Conservation (phyloP, 140 eudicot genomes). For the Flaveria floridana region DNA sequence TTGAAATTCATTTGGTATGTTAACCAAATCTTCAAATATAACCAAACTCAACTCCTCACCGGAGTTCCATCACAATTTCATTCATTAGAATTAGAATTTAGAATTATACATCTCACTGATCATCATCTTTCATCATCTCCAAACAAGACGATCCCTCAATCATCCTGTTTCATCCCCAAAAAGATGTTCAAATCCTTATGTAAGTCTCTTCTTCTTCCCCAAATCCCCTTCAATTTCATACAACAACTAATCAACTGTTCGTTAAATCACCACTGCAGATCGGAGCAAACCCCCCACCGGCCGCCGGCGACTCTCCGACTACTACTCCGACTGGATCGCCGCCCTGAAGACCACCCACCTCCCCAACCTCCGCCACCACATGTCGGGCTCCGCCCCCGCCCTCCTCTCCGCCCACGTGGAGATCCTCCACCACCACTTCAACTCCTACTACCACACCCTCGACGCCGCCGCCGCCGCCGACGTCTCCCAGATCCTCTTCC, state of each 20-base stretch:
- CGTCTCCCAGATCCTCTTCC: conserved; percentile 61
- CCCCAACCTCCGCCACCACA: conserved; percentile 63
- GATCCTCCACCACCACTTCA: conserved; percentile 66
- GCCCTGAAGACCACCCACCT: conserved; percentile 59
- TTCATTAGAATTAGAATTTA: not conserved
- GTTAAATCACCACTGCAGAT: conserved; percentile 30
- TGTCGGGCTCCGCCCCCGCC: conserved; percentile 40
- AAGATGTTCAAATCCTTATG: conserved; percentile 38
- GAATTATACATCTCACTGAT: not conserved
- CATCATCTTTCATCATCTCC: conserved; percentile 6
- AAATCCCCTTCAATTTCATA: not conserved
- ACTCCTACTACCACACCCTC: conserved; percentile 68
- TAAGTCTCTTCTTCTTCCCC: conserved; percentile 13
- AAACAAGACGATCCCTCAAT: conserved; percentile 10
- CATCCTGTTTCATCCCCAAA: not conserved
- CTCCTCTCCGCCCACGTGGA: conserved; percentile 72
- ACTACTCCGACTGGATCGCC: conserved; percentile 61
- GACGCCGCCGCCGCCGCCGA: conserved; percentile 66
- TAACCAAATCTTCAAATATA: not conserved
- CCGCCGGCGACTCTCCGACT: conserved; percentile 58
- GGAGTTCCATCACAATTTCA: not conserved
- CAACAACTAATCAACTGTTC: not conserved
- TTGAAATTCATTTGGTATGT: no score
- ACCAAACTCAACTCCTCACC: not conserved
- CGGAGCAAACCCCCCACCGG: conserved; percentile 39